Conservation (phyloP, 1,139 yeast genomes). For the Scheffersomyces lignicola region DNA sequence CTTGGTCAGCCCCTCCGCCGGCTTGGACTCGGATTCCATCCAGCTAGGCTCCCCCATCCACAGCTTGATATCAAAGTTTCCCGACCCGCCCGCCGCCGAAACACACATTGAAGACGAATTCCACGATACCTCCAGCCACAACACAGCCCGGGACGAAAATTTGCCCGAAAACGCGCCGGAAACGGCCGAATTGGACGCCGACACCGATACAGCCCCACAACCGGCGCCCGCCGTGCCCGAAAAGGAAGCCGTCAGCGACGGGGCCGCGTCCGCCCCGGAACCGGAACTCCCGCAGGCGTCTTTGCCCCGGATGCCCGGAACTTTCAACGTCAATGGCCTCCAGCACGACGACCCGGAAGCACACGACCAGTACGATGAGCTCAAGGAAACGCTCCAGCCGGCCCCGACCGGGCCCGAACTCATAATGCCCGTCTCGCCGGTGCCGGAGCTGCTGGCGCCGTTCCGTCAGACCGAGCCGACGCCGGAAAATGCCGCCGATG, state of each 20-base stretch:
- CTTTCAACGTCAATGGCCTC: constrained; percentile 57
- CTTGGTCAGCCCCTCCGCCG: too few relatives aligned
- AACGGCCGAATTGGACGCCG: too few relatives aligned
- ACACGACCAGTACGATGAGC: constrained; percentile 14
- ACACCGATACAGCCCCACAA: too few relatives aligned
- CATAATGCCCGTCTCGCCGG: too few relatives aligned
- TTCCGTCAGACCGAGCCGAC: background rate
- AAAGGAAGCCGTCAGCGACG: too few relatives aligned
- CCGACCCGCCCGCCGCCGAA: background rate
- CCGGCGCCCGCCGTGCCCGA: too few relatives aligned
- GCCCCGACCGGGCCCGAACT: background rate
- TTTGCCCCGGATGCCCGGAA: constrained; percentile 64
- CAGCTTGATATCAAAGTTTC: constrained; percentile 1
- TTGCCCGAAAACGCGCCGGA: too few relatives aligned
- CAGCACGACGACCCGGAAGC: constrained; percentile 22
- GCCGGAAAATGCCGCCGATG: background rate
- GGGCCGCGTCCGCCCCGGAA: too few relatives aligned
- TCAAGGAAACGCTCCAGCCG: constrained; percentile 9
- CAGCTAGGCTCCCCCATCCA: constrained; percentile 1
- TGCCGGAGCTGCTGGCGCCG: constrained; percentile 8
- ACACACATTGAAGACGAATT: background rate
- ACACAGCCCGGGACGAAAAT: too few relatives aligned
- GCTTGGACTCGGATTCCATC: constrained; percentile 2
- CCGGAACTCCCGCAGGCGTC: constrained; percentile 11
- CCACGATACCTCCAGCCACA: background rate